These are phyloP conservation scores for Debaryomyces udenii DNA, from an alignment of 1,139 yeast species.

Conservation along the genomic window DNA sequence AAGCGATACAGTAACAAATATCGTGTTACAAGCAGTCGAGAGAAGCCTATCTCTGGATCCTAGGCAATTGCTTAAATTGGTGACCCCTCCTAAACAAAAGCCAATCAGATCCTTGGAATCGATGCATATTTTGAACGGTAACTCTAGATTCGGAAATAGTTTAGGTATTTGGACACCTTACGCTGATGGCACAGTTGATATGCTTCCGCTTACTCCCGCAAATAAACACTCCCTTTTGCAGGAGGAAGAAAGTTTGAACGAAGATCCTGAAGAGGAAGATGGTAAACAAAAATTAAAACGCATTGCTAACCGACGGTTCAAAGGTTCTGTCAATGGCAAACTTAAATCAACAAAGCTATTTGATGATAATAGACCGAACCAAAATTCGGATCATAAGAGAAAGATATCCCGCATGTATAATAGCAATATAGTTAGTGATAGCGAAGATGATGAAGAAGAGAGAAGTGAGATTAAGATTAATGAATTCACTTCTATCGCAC, in stretches of 20 bases:
- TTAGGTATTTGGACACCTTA: slow-evolving; percentile 73
- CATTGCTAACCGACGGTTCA: slow-evolving; percentile 57
- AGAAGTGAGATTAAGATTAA: slow-evolving; percentile 25
- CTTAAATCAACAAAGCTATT: slow-evolving; percentile 36
- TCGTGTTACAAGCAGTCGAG: slow-evolving; percentile 63
- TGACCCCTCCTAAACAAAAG: slow-evolving; percentile 34
- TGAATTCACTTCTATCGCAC: slow-evolving; percentile 54
- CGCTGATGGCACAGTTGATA: slow-evolving; percentile 66
- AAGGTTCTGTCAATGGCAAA: slow-evolving; percentile 48
- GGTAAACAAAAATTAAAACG: slow-evolving; percentile 27
- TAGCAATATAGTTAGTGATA: slow-evolving; percentile 15
- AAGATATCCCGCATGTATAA: slow-evolving; percentile 12
- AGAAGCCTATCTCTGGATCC: slow-evolving; percentile 49
- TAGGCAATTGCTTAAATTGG: slow-evolving; percentile 30
- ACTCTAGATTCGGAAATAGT: slow-evolving; percentile 59
- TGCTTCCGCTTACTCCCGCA: slow-evolving; percentile 55
- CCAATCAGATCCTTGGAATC: slow-evolving; percentile 59
- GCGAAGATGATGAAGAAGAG: slow-evolving; percentile 23
- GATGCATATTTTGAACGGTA: slow-evolving; percentile 60
- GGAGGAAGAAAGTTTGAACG: slow-evolving; percentile 13
- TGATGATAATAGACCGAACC: slow-evolving; percentile 31
- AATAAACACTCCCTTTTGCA: slow-evolving; percentile 31
- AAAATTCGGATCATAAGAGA: slow-evolving; percentile 15
- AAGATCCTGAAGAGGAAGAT: slow-evolving; percentile 13
- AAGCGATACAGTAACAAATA: slow-evolving; percentile 48